Evolutionary conservation across 2,329 filamentous ascomycete species (phyloP).

Genomic region (Emmonsia crescens): DNA sequence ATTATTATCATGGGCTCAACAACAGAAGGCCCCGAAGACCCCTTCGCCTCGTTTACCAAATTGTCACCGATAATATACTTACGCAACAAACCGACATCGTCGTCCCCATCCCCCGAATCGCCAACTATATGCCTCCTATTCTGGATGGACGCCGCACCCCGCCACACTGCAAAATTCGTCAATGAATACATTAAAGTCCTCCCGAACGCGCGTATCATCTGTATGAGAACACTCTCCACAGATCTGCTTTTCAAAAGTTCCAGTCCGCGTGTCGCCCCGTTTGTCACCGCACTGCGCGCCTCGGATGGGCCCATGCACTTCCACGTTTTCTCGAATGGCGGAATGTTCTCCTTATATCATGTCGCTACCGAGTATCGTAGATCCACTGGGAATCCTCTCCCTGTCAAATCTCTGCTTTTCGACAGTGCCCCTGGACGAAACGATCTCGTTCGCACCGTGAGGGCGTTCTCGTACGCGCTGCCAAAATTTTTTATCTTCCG

Average conservation of each 20-base stretch:
- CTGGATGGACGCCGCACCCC: conserved; percentile 39
- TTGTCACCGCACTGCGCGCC: conserved; percentile 24
- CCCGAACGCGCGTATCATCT: conserved; percentile 34
- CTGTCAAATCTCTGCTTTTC: conserved; percentile 32
- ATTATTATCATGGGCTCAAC: neutral
- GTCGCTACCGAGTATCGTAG: conserved; percentile 30
- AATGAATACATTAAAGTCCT: conserved; percentile 33
- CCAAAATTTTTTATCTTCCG: conserved; percentile 23
- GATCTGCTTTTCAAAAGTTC: conserved; percentile 22
- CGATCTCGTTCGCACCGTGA: conserved; percentile 17
- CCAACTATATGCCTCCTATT: conserved; percentile 36
- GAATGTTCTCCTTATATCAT: conserved; percentile 29
- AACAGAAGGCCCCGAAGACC: neutral
- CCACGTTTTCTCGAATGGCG: conserved; percentile 44
- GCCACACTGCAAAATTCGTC: conserved; percentile 40
- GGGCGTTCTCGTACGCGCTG: conserved; percentile 27
- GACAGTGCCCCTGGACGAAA: conserved; percentile 37
- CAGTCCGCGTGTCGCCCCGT: conserved; percentile 22
- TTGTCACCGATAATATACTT: conserved; percentile 32
- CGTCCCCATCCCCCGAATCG: neutral
- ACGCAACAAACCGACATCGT: conserved; percentile 16
- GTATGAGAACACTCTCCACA: conserved; percentile 27
- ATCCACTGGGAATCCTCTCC: conserved; percentile 25
- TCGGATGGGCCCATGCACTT: conserved; percentile 25
- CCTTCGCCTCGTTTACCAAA: conserved; percentile 20